These are phyloP conservation scores for Antrodiella citrinella DNA, from an alignment of 768 basidiomycete genomes.

Conservation along the genomic window DNA sequence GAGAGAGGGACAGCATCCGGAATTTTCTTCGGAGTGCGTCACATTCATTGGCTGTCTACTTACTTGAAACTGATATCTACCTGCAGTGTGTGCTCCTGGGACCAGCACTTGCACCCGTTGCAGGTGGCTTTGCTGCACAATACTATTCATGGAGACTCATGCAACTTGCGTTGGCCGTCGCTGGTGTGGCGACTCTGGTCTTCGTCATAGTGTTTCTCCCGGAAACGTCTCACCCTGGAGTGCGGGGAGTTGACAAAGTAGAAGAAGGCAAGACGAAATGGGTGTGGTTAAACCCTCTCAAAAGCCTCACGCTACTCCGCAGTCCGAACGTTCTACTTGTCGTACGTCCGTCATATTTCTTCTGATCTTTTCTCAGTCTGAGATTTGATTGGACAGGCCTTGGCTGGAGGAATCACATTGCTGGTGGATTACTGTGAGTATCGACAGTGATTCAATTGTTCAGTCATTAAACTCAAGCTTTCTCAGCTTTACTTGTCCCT, in stretches of 20 bases:
- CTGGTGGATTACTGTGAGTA: slow-evolving; percentile 30
- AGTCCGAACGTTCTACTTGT: slow-evolving; percentile 52
- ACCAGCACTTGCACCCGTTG: slow-evolving; percentile 51
- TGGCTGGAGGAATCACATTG: slow-evolving; percentile 27
- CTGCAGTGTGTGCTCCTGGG: slow-evolving; percentile 46
- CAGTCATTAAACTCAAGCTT: neutral
- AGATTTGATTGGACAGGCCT: slow-evolving; percentile 28
- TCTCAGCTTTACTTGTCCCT: slow-evolving; percentile 42
- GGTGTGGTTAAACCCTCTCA: slow-evolving; percentile 54
- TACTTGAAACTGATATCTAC: neutral
- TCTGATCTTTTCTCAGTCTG: neutral
- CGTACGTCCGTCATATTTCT: slow-evolving; percentile 28
- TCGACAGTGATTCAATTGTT: too few species aligned
- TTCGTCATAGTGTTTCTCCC: slow-evolving; percentile 42
- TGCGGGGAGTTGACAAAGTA: slow-evolving; percentile 44
- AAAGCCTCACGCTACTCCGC: slow-evolving; percentile 39
- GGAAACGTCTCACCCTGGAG: slow-evolving; percentile 58
- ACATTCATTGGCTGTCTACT: neutral
- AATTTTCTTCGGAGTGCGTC: slow-evolving; percentile 42
- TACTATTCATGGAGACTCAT: slow-evolving; percentile 62
- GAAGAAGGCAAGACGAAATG: slow-evolving; percentile 16
- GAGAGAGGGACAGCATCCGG: slow-evolving; percentile 56
- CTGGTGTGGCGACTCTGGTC: slow-evolving; percentile 32
- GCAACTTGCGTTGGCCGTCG: slow-evolving; percentile 38
- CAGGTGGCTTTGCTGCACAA: slow-evolving; percentile 48